These are phyloP conservation scores for Kondoa malvinella DNA, from an alignment of 768 basidiomycete species.

Conservation along the genomic window DNA sequence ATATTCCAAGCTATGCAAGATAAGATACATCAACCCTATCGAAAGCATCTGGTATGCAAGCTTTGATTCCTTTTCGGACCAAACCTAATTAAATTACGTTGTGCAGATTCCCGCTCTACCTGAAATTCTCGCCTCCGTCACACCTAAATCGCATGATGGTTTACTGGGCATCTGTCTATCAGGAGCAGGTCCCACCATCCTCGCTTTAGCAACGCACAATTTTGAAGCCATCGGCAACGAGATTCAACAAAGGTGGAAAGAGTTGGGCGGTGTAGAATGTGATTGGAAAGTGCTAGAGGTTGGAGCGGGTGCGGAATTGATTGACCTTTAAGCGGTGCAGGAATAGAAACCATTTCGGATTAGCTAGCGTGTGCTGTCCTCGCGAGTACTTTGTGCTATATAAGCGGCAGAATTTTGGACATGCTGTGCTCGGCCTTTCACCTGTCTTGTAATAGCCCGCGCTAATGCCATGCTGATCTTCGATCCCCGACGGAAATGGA, in stretches of 20 bases:
- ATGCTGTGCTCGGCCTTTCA: too few species aligned
- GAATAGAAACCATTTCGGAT: too few species aligned
- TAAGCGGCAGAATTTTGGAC: too few species aligned
- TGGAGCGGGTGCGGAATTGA: slow-evolving; percentile 17
- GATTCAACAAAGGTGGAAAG: slow-evolving; percentile 1
- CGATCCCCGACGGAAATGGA: too few species aligned
- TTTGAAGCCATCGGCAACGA: slow-evolving; percentile 50
- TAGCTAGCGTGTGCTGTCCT: too few species aligned
- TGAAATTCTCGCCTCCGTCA: slow-evolving; percentile 73
- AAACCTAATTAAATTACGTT: background rate
- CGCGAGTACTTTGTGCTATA: too few species aligned
- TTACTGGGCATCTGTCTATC: slow-evolving; percentile 92
- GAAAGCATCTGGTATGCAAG: slow-evolving; percentile 44
- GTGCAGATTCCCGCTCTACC: slow-evolving; percentile 95
- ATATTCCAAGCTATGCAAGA: slow-evolving; percentile 99
- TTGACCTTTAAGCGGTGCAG: background rate
- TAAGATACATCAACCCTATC: slow-evolving; percentile 89
- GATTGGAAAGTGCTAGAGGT: slow-evolving; percentile 79
- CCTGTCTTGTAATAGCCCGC: too few species aligned
- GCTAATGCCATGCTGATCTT: too few species aligned
- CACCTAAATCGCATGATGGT: slow-evolving; percentile 79
- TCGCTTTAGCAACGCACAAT: slow-evolving; percentile 72
- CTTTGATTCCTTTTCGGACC: background rate
- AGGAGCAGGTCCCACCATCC: slow-evolving; percentile 91
- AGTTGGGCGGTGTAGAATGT: slow-evolving; percentile 51